Evolutionary conservation across 371 early-diverging fungal genomes (phyloP), one percentile per base, ranked within the genome.

Genomic region (Choanephora cucurbitarum): DNA sequence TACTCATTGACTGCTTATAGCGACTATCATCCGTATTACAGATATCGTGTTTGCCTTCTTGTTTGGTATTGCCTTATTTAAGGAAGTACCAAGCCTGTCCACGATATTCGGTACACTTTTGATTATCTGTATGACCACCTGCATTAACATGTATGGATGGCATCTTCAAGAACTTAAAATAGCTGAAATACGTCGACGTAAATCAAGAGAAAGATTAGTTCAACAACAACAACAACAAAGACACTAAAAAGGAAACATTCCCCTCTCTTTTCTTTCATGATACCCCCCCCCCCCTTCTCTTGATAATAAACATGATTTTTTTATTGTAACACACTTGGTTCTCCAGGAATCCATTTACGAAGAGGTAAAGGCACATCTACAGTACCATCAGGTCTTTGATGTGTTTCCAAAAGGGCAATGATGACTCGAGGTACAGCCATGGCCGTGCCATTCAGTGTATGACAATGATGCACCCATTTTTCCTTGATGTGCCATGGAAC

Each of bases 381-480:
- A 9, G 84, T 80, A 1, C 93, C 95, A 51, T 92, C 84, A 11
- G 71, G 49, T 23, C 57, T 70, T 69, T 95, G 95, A 65, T 85
- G 86, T 5, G 89, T 91, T 67, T 95, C 97, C 14, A 96, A 58
- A 2, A 96, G 60, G 6, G 96, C 91, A 44, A 95, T 88, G 31
- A 93, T 89, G 18, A 92, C 75, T 4, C 97, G 78, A 13, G 96
- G 96, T 15, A 96, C 86, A 10, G 97, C 97, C 64, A 91, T 89
- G 0, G 94, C 96, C 0, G 97, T 97, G 1, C 94, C 96, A 65
- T 97, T 97, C 13, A 97, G 66, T 0, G 95, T 94, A 62, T 95
- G 95, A 5, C 86, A 95, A 78, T 92, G 94, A 45, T 82, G 81
- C 0, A 63, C 62, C 46, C 62, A 66, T 48, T 76, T 71, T 34